These are phyloP conservation scores for Berkeleyomyces basicola DNA, from an alignment of 2,329 filamentous ascomycete species.

Conservation along the genomic window DNA sequence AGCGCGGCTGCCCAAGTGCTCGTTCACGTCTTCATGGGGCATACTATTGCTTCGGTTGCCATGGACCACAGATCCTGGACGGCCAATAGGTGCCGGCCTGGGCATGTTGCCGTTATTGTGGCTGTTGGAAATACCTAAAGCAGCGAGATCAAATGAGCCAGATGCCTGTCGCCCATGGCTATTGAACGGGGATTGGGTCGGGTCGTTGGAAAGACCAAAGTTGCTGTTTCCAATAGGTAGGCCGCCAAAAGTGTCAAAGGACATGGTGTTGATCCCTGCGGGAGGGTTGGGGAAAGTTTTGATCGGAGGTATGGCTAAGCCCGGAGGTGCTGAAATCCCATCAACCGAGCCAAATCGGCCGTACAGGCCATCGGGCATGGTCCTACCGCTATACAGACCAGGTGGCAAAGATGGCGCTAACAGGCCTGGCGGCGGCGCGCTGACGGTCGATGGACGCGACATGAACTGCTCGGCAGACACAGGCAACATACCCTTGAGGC, in stretches of 20 bases:
- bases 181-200: constrained; percentile 20
- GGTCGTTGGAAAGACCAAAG: neutral
- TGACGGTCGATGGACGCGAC: constrained; percentile 14
- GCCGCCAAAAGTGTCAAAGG: constrained; percentile 7
- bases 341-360: constrained; percentile 10
- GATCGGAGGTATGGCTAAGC: constrained; percentile 16
- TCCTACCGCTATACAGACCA: constrained; percentile 22
- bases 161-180: constrained; percentile 65
- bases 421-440: constrained; percentile 6
- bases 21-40: constrained; percentile 48
- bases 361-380: constrained; percentile 12
- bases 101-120: constrained; percentile 35
- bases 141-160: constrained; percentile 41
- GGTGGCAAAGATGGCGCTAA: constrained; percentile 22
- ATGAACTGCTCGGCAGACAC: constrained; percentile 23
- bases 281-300: constrained; percentile 26
- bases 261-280: constrained; percentile 1
- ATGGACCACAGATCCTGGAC: constrained; percentile 57
- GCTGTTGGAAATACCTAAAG: constrained; percentile 18
- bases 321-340: constrained; percentile 5
- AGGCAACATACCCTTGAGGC: constrained; percentile 37
- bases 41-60: constrained; percentile 19
- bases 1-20: constrained; percentile 79
- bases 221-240: constrained; percentile 4
- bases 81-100: constrained; percentile 74